Evolutionary conservation across 441 rosid genomes (phyloP).

Genomic region (Syzygium syzygioides): DNA sequence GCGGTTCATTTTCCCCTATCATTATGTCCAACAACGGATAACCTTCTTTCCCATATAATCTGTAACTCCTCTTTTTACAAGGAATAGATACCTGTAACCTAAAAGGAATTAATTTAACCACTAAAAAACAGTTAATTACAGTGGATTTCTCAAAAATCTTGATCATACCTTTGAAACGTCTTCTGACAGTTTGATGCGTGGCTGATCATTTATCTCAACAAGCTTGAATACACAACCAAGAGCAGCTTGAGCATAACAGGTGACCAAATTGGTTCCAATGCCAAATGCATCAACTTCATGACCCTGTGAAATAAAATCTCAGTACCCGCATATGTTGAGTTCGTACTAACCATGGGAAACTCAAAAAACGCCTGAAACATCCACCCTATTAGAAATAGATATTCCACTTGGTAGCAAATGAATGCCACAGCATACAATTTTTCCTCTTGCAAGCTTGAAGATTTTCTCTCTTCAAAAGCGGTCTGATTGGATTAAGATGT

Average conservation of each 20-base stretch:
- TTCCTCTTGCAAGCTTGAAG: neutral
- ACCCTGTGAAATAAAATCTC: slow-evolving; percentile 40
- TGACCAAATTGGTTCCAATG: slow-evolving; percentile 83
- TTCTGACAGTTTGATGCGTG: slow-evolving; percentile 96
- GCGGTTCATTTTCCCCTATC: slow-evolving; percentile 88
- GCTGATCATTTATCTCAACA: slow-evolving; percentile 84
- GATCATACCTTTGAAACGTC: slow-evolving; percentile 82
- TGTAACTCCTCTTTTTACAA: slow-evolving; percentile 73
- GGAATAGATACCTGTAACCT: slow-evolving; percentile 79
- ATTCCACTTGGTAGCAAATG: neutral
- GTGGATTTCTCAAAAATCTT: neutral
- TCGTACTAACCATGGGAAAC: neutral
- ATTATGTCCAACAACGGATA: slow-evolving; percentile 89
- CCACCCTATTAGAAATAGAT: neutral
- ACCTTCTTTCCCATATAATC: slow-evolving; percentile 80
- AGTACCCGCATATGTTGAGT: neutral
- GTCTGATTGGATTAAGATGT: neutral
- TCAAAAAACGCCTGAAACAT: neutral
- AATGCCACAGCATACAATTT: neutral
- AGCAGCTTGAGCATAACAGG: slow-evolving; percentile 90
- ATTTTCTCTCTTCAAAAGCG: neutral
- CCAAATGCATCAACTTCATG: slow-evolving; percentile 96
- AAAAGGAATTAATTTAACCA: slow-evolving; percentile 4
- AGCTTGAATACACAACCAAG: slow-evolving; percentile 96
- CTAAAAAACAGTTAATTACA: neutral